phyloP scores from a whole-genome alignment of 1,139 yeast species.

The Blastobotrys persicus region DNA sequence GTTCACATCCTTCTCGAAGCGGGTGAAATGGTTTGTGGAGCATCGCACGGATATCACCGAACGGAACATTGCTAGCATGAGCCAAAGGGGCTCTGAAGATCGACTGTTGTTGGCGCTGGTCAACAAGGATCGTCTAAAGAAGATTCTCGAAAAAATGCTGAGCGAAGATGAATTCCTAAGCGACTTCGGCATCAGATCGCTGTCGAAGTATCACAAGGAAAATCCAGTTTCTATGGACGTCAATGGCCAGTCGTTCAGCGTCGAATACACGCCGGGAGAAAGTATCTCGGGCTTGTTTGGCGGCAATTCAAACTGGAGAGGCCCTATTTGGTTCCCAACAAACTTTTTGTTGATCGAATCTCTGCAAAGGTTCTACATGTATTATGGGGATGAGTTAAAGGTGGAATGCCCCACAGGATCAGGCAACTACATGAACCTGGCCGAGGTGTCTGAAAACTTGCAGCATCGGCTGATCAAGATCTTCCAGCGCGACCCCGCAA shows the following conservation, averaged over 20 bases:
- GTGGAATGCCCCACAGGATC: constrained; percentile 91
- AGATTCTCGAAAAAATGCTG: constrained; percentile 77
- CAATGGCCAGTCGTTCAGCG: constrained; percentile 69
- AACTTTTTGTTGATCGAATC: constrained; percentile 87
- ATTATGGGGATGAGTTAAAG: constrained; percentile 83
- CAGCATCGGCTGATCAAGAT: constrained; percentile 83
- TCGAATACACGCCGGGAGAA: constrained; percentile 87
- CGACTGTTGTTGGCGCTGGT: constrained; percentile 80
- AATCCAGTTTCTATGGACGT: constrained; percentile 88
- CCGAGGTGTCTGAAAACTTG: constrained; percentile 88
- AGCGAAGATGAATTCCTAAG: constrained; percentile 88
- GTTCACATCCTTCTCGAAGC: constrained; percentile 81
- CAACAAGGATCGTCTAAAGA: constrained; percentile 71
- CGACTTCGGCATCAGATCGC: constrained; percentile 82
- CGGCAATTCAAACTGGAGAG: constrained; percentile 97
- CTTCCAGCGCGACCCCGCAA: constrained; percentile 65
- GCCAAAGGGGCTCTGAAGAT: constrained; percentile 81
- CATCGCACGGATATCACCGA: constrained; percentile 72
- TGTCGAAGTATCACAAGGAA: constrained; percentile 83
- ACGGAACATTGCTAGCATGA: constrained; percentile 88
- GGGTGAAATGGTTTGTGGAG: constrained; percentile 82
- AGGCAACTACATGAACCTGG: constrained; percentile 76
- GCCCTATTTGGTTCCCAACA: constrained; percentile 98
- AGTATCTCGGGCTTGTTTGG: constrained; percentile 95
- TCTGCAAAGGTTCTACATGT: constrained; percentile 81